Evolutionary conservation across 2,329 filamentous ascomycete genomes (phyloP), one percentile per base, ranked within the genome.

Genomic region (Beauveria caledonica): DNA sequence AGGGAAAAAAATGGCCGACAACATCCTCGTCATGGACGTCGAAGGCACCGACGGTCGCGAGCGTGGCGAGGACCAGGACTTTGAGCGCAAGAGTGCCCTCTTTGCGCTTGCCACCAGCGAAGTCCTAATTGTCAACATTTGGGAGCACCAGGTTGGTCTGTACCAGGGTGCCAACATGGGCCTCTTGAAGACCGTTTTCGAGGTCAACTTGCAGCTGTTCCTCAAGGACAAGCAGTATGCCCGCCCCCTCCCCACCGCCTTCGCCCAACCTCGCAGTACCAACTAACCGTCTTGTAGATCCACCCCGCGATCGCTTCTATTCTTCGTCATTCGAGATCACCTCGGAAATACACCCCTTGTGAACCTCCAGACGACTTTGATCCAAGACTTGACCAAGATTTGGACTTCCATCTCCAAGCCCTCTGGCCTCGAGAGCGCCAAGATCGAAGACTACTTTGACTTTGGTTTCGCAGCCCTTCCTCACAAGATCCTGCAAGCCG

Each of bases 81-180:
- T 99, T 74, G 94, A 99, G 82, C 85, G 94, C 70, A 99, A 99
- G 80, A 97, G 92, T 74, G 94, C 94, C 25, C 83, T 99, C 21
- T 99, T 99, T 76, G 94, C 94, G 56, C 83, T 99, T 69, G 94
- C 94, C 54, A 99, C 94, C 19, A 97, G 93, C 73, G 94, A 99
- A 78, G 93, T 99, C 57, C 81, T 99, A 67, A 95, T 99, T 71
- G 89, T 99, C 74, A 99, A 99, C 72, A 96, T 99, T 66, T 99
- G 94, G 94, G 94, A 99, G 76, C 93, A 97, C 74, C 94, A 99
- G 76, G 94, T 99, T 63, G 94, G 94, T 52, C 75, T 99, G 73
- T 99, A 99, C 72, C 93, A 99, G 77, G 94, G 94, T 61, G 94
- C 94, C 68, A 99, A 99, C 74, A 99, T 99, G 94, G 94, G 94